Base-by-base conservation (phyloP, 768 basidiomycete species). In the Xerocomellus dryophilus region DNA sequence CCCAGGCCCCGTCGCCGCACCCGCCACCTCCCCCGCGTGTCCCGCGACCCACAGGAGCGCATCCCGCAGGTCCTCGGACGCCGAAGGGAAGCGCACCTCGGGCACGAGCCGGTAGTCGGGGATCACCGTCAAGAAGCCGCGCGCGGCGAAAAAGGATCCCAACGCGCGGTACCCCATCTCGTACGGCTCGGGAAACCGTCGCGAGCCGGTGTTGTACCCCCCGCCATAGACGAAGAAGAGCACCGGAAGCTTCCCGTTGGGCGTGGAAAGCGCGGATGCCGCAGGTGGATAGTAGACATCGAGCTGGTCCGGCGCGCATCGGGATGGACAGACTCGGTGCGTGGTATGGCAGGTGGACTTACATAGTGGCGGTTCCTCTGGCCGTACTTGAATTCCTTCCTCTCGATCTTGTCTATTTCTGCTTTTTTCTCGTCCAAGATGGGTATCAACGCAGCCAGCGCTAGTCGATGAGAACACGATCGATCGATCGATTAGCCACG, bases 161-260 rank as follows among this genome's bases (percentile, higher is more conserved):
- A 87, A 59, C 53, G 77, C 78, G n/a, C 74, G 73, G 61, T 86
- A 86, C 10, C 66, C 73, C 43, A 85, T 74, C 41, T 80, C 77
- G 42, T 73, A 72, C 0, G 83, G 77, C 9, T 75, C 68, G 2
- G 76, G 71, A 39, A 79, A 62, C 8, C 69, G 74, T n/a, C 82
- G 78, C 0, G 73, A 71, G 1, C 86, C 86, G 0, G 66, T 63
- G 56, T 70, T 69, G 62, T 84, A 85, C 3, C 85, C 84, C 2
- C 86, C 86, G 1, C 86, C 86, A 56, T 89, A 88, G 39, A 82
- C 55, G 68, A 80, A 87, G 66, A 88, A 79, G 23, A 88, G 68
- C 20, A 87, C 71, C 0, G 82, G 82, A 0, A 76, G 70, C 48
- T 67, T 70, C 21, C 61, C 61, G 18, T 53, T 50, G 12, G 60